These are phyloP conservation scores for Cytidiella melzeri DNA, from an alignment of 768 basidiomycete genomes.

Conservation along the genomic window DNA sequence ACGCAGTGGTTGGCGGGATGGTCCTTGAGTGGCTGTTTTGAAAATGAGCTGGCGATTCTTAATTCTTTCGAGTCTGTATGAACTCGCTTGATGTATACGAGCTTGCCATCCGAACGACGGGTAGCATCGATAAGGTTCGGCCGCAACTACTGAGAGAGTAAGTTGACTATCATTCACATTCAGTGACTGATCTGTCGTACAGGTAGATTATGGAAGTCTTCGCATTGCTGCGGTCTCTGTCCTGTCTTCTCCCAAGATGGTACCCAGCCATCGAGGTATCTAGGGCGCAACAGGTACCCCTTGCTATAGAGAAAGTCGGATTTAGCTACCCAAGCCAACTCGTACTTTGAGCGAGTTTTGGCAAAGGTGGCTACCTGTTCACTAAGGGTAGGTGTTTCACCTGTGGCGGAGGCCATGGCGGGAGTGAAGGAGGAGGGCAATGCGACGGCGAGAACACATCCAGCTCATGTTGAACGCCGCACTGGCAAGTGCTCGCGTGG, in stretches of 20 bases:
- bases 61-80: conserved; percentile 9
- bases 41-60: conserved; percentile 12
- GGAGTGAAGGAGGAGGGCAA: too few relatives aligned
- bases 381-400: too few relatives aligned
- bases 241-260: conserved; percentile 22
- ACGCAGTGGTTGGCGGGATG: too few relatives aligned
- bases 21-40: conserved; percentile 18
- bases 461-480: too few relatives aligned
- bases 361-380: too few relatives aligned
- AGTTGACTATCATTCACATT: too few relatives aligned
- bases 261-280: conserved; percentile 23
- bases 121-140: conserved; percentile 25
- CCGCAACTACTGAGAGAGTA: background rate
- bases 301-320: background rate
- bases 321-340: background rate
- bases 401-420: too few relatives aligned
- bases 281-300: conserved; percentile 22
- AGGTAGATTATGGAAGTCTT: conserved; percentile 4
- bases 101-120: conserved; percentile 19
- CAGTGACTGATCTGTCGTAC: background rate
- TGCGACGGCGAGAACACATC: too few relatives aligned
- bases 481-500: too few relatives aligned
- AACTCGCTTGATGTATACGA: conserved; percentile 28
- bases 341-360: too few relatives aligned
- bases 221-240: background rate